These are phyloP conservation scores for Suillus bovinus DNA, from an alignment of 768 basidiomycete species.

Conservation along the genomic window DNA sequence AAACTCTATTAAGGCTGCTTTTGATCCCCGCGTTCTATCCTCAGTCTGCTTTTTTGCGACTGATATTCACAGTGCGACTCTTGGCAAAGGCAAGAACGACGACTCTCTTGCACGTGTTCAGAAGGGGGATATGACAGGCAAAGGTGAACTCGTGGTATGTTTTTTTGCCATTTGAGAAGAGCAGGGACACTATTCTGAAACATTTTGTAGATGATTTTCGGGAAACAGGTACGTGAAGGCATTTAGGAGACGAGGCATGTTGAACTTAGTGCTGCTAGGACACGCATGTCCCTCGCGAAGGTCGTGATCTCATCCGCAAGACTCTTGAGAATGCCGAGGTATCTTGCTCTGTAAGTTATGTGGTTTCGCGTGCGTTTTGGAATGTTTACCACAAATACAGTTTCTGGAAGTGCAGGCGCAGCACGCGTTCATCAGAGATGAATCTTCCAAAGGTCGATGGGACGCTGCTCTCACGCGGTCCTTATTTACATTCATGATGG, in stretches of 20 bases:
- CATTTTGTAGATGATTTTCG: constrained; percentile 80
- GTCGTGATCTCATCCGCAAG: constrained; percentile 82
- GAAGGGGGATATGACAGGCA: constrained; percentile 73
- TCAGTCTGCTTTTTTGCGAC: constrained; percentile 96
- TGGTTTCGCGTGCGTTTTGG: constrained; percentile 2
- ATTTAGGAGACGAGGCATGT: neutral
- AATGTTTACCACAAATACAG: constrained; percentile 38
- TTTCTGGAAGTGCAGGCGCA: constrained; percentile 97
- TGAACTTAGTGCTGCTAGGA: constrained; percentile 49
- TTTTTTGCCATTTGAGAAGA: neutral
- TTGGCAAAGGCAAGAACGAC: constrained; percentile 84
- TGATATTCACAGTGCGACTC: constrained; percentile 84
- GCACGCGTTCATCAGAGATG: constrained; percentile 94
- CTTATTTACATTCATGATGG: constrained; percentile 85
- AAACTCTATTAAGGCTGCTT: constrained; percentile 64
- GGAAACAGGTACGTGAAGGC: constrained; percentile 67
- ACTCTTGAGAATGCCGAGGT: constrained; percentile 81
- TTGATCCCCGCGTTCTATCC: constrained; percentile 79
- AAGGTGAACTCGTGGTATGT: constrained; percentile 83
- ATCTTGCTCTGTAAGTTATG: constrained; percentile 59
- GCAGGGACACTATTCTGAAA: neutral
- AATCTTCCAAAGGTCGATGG: constrained; percentile 91
- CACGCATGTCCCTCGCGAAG: constrained; percentile 88
- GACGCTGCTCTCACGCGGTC: constrained; percentile 87
- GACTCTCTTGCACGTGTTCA: constrained; percentile 74